Base-by-base conservation (phyloP, 2,329 filamentous ascomycete genomes). In the Monosporascus sp. region DNA sequence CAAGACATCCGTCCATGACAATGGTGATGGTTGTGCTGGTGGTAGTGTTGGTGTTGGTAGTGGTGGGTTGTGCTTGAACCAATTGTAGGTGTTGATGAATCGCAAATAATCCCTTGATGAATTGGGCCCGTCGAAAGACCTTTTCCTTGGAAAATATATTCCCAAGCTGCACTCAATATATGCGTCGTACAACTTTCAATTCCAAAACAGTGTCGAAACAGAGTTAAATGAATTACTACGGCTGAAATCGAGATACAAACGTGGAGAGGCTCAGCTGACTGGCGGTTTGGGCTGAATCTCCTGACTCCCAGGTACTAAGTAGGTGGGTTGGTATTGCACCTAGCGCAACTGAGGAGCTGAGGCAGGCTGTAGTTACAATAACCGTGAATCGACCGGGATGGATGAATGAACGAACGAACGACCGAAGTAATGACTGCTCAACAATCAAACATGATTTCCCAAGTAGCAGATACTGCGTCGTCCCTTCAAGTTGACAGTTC, bases 1-100 rank as follows among this genome's bases (percentile, higher is more conserved):
- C 51, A 24, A 61, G 50, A 53, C 63, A 67, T 48, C 56, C 41
- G 54, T 60, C 55, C 60, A 59, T 57, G 38, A 57, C 51, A 49
- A 26, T 52, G 45, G 52, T 51, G 47, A 24, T 48, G 37, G 28
- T 45, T 50, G 26, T 37, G 28, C 24, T 44, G 7, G 17, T 28
- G 41, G 24, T 28, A 14, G 11, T 46, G 38, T 20, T 46, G 40
- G 49, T 31, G 9, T 38, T 53, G 43, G 2, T 38, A 48, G 37
- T 49, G 35, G 37, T 18, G 37, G 40, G 22, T 20, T 18, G 17
- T 17, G 14, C 8, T 24, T 43, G 38, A 26, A 51, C 48, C 37
- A 18, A 31, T n/a, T 8, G 0, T 41, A n/a, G 38, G 17, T 4
- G 17, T 18, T 6, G 17, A 18, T 1, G 31, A 35, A 35, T 35